phyloP scores from a whole-genome alignment of 2,329 filamentous ascomycete genomes.

The Reticulascus tulasneorum region DNA sequence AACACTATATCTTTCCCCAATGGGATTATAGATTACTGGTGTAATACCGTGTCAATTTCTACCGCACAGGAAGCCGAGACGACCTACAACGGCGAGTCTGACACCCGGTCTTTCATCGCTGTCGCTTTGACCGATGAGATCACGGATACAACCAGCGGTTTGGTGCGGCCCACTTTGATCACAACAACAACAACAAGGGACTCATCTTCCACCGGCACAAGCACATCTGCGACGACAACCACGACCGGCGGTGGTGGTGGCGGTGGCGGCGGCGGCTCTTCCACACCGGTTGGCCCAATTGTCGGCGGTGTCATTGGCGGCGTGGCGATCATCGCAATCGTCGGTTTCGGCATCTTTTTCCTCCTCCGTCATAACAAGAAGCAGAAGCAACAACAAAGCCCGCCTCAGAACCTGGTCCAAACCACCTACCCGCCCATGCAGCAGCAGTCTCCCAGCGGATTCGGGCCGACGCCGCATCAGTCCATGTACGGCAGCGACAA shows the following conservation, averaged over 20 bases:
- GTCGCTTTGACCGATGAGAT: slow-evolving; percentile 8
- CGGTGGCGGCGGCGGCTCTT: slow-evolving; percentile 4
- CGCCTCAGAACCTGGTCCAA: slow-evolving; percentile 7
- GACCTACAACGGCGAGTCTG: slow-evolving; percentile 34
- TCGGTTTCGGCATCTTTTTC: slow-evolving; percentile 25
- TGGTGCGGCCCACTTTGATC: neutral
- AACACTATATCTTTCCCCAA: slow-evolving; percentile 39
- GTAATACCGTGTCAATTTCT: slow-evolving; percentile 28
- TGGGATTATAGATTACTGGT: slow-evolving; percentile 41
- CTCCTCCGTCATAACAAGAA: slow-evolving; percentile 25
- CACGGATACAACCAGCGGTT: slow-evolving; percentile 3
- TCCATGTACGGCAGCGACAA: slow-evolving; percentile 22
- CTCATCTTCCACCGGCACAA: slow-evolving; percentile 4
- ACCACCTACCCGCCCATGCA: slow-evolving; percentile 1
- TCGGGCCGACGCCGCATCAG: slow-evolving; percentile 6
- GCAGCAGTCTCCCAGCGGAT: slow-evolving; percentile 1
- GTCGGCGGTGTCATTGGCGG: slow-evolving; percentile 35
- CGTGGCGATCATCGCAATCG: slow-evolving; percentile 26
- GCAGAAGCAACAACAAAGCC: slow-evolving; percentile 14
- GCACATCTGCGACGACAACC: slow-evolving; percentile 3
- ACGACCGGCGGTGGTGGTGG: no score
- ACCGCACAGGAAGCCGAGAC: slow-evolving; percentile 33
- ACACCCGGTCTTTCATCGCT: slow-evolving; percentile 22
- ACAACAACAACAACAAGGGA: neutral
- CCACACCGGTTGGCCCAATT: slow-evolving; percentile 28